These are phyloP conservation scores for Ascocoryne sarcoides DNA, from an alignment of 2,329 filamentous ascomycete genomes.

Conservation along the genomic window DNA sequence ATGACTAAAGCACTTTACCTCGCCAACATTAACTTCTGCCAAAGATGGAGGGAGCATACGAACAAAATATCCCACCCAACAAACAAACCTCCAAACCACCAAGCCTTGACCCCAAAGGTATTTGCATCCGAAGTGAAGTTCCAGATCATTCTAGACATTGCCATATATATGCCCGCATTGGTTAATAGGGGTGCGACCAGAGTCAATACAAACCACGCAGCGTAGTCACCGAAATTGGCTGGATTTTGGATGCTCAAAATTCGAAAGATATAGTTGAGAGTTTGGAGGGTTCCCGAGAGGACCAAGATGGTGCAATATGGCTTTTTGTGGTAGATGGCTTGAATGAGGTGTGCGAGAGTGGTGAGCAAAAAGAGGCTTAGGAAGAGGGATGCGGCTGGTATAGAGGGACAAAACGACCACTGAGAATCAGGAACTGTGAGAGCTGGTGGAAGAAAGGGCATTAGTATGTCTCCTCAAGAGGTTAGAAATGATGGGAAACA, in stretches of 20 bases:
- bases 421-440: slow-evolving; percentile 1
- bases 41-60: slow-evolving; percentile 5
- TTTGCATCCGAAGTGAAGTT: slow-evolving; percentile 17
- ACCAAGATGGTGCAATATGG: slow-evolving; percentile 17
- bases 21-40: too few relatives aligned
- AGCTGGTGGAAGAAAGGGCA: too few relatives aligned
- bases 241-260: slow-evolving; percentile 21
- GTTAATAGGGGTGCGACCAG: slow-evolving; percentile 21
- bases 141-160: slow-evolving; percentile 23
- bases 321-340: slow-evolving; percentile 29
- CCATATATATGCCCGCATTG: slow-evolving; percentile 25
- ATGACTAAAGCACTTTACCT: slow-evolving; percentile 18
- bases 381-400: slow-evolving; percentile 29
- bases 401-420: slow-evolving; percentile 23
- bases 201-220: slow-evolving; percentile 18
- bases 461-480: too few relatives aligned
- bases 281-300: slow-evolving; percentile 9
- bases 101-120: slow-evolving; percentile 16
- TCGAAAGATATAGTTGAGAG: slow-evolving; percentile 12
- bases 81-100: slow-evolving; percentile 20
- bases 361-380: slow-evolving; percentile 28
- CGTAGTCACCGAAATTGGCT: slow-evolving; percentile 18
- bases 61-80: slow-evolving; percentile 24
- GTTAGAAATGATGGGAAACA: too few relatives aligned
- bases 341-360: slow-evolving; percentile 25